Conservation (phyloP, 257 asterid genomes). For the Rehmannia glutinosa region DNA sequence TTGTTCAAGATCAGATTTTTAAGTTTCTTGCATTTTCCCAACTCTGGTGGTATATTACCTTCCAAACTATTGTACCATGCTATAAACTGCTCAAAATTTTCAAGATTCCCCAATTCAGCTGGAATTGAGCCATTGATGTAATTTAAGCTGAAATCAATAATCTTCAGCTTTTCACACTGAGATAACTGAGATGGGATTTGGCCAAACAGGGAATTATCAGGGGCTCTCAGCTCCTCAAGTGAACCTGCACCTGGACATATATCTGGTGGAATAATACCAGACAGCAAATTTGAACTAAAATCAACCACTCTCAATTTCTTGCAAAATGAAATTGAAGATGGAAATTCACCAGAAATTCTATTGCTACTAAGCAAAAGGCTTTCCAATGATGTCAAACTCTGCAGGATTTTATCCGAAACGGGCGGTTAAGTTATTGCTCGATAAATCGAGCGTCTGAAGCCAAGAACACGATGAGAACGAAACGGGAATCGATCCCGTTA, state of each 20-base stretch:
- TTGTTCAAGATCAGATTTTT: constrained; percentile 83
- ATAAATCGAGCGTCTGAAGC: constrained; percentile 62
- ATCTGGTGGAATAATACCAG: constrained; percentile 65
- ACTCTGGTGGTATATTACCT: constrained; percentile 67
- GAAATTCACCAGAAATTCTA: constrained; percentile 59
- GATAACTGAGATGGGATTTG: constrained; percentile 66
- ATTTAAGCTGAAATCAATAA: constrained; percentile 84
- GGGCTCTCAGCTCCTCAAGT: constrained; percentile 79
- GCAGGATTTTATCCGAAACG: constrained; percentile 62
- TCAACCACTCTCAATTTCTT: constrained; percentile 58
- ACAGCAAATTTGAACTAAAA: constrained; percentile 71
- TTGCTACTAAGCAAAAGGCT: constrained; percentile 54
- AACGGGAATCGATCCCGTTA: constrained; percentile 71
- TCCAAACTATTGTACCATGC: constrained; percentile 90
- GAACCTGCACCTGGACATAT: constrained; percentile 65
- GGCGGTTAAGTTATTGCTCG: constrained; percentile 67
- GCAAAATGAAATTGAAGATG: constrained; percentile 72
- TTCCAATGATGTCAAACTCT: constrained; percentile 55
- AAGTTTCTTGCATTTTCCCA: constrained; percentile 84
- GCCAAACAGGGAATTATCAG: constrained; percentile 67
- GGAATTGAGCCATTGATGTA: constrained; percentile 85
- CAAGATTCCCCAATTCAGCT: constrained; percentile 61
- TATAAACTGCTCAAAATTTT: constrained; percentile 77
- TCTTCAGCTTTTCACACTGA: constrained; percentile 56
- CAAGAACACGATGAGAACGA: constrained; percentile 62